phyloP scores from a whole-genome alignment of 768 basidiomycete species.

The Lactarius deliciosus region DNA sequence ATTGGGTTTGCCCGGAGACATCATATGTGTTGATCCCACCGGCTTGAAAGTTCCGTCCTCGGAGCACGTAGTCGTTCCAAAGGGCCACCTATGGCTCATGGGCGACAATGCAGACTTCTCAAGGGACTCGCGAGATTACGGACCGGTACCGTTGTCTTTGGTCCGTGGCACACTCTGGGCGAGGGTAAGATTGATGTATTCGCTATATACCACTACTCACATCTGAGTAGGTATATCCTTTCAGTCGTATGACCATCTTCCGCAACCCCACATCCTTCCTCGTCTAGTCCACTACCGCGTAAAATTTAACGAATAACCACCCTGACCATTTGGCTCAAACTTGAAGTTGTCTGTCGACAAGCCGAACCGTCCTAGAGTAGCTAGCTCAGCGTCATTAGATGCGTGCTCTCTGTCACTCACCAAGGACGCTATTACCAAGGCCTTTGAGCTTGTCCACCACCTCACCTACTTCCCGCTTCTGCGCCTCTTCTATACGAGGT shows the following conservation, averaged over 20 bases:
- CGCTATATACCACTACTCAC: constrained; percentile 9
- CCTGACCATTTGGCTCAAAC: constrained; percentile 89
- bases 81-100: constrained; percentile 85
- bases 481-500: constrained; percentile 68
- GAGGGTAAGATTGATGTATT: constrained; percentile 48
- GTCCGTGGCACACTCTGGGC: constrained; percentile 67
- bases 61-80: constrained; percentile 77
- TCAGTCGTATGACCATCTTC: constrained; percentile 32
- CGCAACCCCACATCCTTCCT: constrained; percentile 36
- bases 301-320: constrained; percentile 96
- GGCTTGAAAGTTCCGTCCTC: constrained; percentile 59
- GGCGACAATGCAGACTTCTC: constrained; percentile 87
- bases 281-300: constrained; percentile 42
- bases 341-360: constrained; percentile 97
- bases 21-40: constrained; percentile 85
- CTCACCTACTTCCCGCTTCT: constrained; percentile 85
- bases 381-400: background rate
- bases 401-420: constrained; percentile 42
- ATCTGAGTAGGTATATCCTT: constrained; percentile 34
- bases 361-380: constrained; percentile 77
- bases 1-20: constrained; percentile 86
- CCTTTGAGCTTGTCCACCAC: constrained; percentile 93
- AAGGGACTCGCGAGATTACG: constrained; percentile 89
- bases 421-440: constrained; percentile 86
- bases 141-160: constrained; percentile 82